Evolutionary conservation across 306 rosid species (phyloP).

Genomic region (Elaeagnus macrophylla): DNA sequence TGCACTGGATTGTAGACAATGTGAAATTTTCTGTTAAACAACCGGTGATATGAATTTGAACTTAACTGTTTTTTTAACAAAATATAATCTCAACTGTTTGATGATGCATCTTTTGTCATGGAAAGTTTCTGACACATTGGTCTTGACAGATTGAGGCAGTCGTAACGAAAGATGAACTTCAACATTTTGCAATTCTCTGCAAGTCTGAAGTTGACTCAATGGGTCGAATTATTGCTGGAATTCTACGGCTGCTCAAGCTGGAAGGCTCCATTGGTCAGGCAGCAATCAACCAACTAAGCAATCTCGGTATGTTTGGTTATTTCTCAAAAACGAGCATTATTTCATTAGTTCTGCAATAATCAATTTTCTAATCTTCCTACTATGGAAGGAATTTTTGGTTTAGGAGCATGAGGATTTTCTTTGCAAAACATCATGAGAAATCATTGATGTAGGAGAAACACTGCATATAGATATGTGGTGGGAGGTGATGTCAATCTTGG

Average conservation of each 20-base stretch:
- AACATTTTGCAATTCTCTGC: conserved; percentile 71
- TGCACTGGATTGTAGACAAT: conserved; percentile 70
- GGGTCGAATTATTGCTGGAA: conserved; percentile 85
- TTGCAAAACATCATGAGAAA: too few relatives aligned
- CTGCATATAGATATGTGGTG: too few relatives aligned
- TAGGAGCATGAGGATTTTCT: too few relatives aligned
- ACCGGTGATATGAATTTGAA: conserved; percentile 48
- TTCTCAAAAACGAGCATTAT: conserved; percentile 9
- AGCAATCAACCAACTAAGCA: conserved; percentile 68
- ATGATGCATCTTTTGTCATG: conserved; percentile 2
- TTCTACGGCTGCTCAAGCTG: conserved; percentile 70
- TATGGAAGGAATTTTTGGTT: too few relatives aligned
- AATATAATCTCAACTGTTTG: conserved; percentile 11
- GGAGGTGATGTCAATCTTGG: too few relatives aligned
- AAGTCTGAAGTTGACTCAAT: conserved; percentile 91
- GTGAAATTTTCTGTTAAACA: conserved; percentile 71
- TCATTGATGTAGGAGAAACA: too few relatives aligned
- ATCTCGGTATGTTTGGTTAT: conserved; percentile 53
- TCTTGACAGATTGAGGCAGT: conserved; percentile 67
- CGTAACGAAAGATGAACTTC: conserved; percentile 89
- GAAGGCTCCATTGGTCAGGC: conserved; percentile 85
- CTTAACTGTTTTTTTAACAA: conserved; percentile 3
- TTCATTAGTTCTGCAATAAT: background rate
- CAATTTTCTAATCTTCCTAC: background rate
- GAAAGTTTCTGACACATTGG: conserved; percentile 20